These are phyloP conservation scores for Neonothopanus nambi DNA, from an alignment of 1,284 basidiomycete genomes.

Conservation along the genomic window DNA sequence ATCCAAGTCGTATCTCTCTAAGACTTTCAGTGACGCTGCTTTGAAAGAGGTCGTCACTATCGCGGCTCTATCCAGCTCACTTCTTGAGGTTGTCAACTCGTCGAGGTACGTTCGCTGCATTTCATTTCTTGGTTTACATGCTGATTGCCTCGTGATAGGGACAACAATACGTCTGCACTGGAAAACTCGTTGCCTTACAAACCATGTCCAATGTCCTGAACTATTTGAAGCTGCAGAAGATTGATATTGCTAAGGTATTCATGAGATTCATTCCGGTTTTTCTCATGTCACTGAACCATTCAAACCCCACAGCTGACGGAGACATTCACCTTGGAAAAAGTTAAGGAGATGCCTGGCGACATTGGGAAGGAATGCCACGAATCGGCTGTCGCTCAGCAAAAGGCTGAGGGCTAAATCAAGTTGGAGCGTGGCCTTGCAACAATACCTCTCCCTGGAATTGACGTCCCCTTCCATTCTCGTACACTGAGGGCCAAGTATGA, in stretches of 20 bases:
- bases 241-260: slow-evolving; percentile 90
- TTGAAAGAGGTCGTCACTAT: slow-evolving; percentile 94
- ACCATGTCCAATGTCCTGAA: slow-evolving; percentile 96
- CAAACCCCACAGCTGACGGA: slow-evolving; percentile 68
- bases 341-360: slow-evolving; percentile 88
- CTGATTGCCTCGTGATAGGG: slow-evolving; percentile 48
- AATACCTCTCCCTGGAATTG: slow-evolving; percentile 95
- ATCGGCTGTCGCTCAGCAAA: slow-evolving; percentile 78
- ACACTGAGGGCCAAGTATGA: slow-evolving; percentile 98
- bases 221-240: slow-evolving; percentile 95
- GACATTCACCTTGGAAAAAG: slow-evolving; percentile 81
- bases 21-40: slow-evolving; percentile 90
- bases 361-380: slow-evolving; percentile 87
- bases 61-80: slow-evolving; percentile 70
- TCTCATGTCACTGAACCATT: slow-evolving; percentile 11
- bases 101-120: slow-evolving; percentile 63
- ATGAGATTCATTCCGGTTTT: background rate
- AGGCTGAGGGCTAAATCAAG: slow-evolving; percentile 86
- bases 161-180: slow-evolving; percentile 97
- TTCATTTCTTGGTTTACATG: background rate
- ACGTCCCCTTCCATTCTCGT: slow-evolving; percentile 97
- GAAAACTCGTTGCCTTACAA: slow-evolving; percentile 91
- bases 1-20: slow-evolving; percentile 94
- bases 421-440: slow-evolving; percentile 96
- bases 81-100: slow-evolving; percentile 97